These are phyloP conservation scores for Colletotrichum filicis DNA, from an alignment of 2,329 filamentous ascomycete genomes.

Conservation along the genomic window DNA sequence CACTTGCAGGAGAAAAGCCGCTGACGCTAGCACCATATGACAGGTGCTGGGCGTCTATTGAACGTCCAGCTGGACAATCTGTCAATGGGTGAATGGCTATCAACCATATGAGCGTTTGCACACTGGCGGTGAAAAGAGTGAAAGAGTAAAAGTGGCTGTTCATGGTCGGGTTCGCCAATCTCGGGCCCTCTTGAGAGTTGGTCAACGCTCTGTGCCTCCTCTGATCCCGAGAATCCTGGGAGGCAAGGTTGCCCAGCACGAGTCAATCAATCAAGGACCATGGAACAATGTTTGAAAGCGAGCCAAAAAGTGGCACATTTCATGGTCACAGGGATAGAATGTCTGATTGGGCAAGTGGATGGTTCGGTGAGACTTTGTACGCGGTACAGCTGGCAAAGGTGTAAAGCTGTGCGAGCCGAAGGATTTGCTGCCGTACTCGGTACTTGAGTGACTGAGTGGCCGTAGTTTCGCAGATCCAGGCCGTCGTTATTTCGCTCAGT, in stretches of 20 bases:
- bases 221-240: not conserved
- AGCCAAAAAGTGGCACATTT: conserved; percentile 24
- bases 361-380: conserved; percentile 30
- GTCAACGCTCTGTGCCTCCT: conserved; percentile 14
- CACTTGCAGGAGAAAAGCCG: not conserved
- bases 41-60: conserved; percentile 6
- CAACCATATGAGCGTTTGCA: not conserved
- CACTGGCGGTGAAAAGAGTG: not conserved
- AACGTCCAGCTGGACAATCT: not conserved
- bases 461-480: conserved; percentile 21
- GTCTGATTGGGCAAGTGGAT: conserved; percentile 23
- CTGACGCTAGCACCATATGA: conserved; percentile 22
- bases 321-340: conserved; percentile 21
- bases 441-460: conserved; percentile 2
- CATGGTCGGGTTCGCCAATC: conserved; percentile 12
- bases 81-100: not conserved
- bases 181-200: conserved; percentile 13
- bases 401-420: conserved; percentile 4
- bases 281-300: conserved; percentile 15
- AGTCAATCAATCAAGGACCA: conserved; percentile 31
- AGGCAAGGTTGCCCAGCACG: conserved; percentile 14
- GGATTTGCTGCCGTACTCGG: not conserved
- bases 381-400: conserved; percentile 4
- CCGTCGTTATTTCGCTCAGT: conserved; percentile 33
- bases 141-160: not conserved